Conservation (phyloP, 2,329 filamentous ascomycete species). For the Pezicula radicicola region DNA sequence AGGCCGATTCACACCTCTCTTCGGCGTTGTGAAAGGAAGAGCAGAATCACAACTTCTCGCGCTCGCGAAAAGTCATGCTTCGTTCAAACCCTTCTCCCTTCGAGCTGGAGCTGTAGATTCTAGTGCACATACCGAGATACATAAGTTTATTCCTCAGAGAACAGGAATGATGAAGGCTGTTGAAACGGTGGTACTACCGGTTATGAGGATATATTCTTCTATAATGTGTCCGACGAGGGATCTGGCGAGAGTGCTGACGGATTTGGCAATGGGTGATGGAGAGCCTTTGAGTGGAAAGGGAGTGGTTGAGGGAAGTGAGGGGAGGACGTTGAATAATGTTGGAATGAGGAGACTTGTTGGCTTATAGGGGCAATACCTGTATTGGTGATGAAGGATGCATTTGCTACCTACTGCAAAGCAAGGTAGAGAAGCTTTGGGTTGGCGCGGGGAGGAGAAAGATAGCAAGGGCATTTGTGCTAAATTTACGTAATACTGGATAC, state of each 20-base stretch:
- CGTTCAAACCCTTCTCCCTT: conserved; percentile 52
- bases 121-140: conserved; percentile 35
- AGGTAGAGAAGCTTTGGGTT: no score
- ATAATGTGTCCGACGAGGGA: conserved; percentile 41
- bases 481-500: no score
- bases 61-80: conserved; percentile 38
- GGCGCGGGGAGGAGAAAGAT: no score
- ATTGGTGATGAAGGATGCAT: no score
- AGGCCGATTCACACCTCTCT: conserved; percentile 52
- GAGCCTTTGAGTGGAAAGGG: conserved; percentile 33
- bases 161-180: conserved; percentile 20
- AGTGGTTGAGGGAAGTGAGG: conserved; percentile 32
- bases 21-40: conserved; percentile 64
- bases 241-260: conserved; percentile 43
- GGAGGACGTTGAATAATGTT: conserved; percentile 32
- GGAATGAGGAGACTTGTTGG: conserved; percentile 36
- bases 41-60: conserved; percentile 58
- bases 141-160: conserved; percentile 27
- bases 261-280: conserved; percentile 46
- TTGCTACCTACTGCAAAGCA: no score
- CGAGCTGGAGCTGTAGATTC: conserved; percentile 60
- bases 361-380: not conserved
- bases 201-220: conserved; percentile 27
- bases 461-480: no score
- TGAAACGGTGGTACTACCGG: conserved; percentile 14